A percentile compares a stretch with the other conserved stretches of the same genome.
Conservation (phyloP, 345 rosid genomes). For the Salix purpurea region DNA sequence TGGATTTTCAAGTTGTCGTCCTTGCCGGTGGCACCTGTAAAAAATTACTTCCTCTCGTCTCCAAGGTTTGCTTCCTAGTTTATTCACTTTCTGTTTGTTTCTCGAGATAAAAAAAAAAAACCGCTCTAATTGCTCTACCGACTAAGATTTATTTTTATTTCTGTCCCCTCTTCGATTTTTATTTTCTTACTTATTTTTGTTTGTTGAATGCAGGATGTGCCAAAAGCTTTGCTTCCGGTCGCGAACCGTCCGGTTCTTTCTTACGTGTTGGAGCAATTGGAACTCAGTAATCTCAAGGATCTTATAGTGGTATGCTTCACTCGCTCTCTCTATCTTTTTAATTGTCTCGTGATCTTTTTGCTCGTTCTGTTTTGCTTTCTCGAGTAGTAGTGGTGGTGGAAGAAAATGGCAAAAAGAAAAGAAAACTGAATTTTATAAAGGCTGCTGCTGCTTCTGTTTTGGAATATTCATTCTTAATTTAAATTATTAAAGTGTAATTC, state of each 20-base stretch:
- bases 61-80: constrained; percentile 44
- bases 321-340: neutral
- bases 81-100: neutral
- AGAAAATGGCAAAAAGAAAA: neutral
- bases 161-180: neutral
- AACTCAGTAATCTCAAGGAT: constrained; percentile 73
- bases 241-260: constrained; percentile 89
- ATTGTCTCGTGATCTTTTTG: neutral
- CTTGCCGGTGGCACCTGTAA: constrained; percentile 82
- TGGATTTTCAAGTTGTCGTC: constrained; percentile 95
- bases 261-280: constrained; percentile 77
- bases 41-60: constrained; percentile 74
- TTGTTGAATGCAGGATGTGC: constrained; percentile 60
- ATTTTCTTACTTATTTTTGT: neutral
- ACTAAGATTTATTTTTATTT: neutral
- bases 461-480: neutral
- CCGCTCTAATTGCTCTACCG: neutral
- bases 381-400: neutral
- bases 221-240: constrained; percentile 87
- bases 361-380: neutral
- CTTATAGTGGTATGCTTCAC: constrained; percentile 65
- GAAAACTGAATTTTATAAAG: neutral
- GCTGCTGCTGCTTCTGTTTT: neutral
- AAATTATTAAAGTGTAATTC: neutral
- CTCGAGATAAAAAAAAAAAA: neutral